Percentiles rank a stretch among this genome's conserved stretches.
These are phyloP conservation scores for Backusella parvicylindrica DNA, from an alignment of 192 early-diverging fungal genomes.

Conservation along the genomic window DNA sequence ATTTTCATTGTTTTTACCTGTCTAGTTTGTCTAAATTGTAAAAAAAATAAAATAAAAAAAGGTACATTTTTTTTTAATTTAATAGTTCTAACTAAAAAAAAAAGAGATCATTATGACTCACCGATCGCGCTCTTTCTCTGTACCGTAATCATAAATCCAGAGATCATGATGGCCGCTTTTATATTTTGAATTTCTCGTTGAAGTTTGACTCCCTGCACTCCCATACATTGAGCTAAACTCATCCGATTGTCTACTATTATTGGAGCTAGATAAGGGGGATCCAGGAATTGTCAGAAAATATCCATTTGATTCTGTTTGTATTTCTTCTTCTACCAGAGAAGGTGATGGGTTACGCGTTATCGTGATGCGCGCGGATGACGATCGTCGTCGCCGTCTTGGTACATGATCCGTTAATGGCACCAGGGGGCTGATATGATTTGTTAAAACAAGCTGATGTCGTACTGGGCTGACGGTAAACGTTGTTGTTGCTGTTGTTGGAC, in stretches of 20 bases:
- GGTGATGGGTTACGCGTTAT: not conserved
- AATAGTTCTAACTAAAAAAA: not conserved
- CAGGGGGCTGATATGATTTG: not conserved
- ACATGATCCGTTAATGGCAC: not conserved
- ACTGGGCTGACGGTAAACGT: conserved; percentile 6
- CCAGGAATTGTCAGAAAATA: not conserved
- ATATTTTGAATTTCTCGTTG: not conserved
- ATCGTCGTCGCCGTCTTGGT: not conserved
- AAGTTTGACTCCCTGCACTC: not conserved
- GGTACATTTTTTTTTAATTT: not conserved
- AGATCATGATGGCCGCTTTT: not conserved
- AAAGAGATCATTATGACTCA: not conserved
- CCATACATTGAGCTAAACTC: not conserved
- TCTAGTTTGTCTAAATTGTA: conserved; percentile 16
- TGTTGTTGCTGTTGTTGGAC: not conserved
- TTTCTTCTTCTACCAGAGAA: not conserved
- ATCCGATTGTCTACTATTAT: not conserved
- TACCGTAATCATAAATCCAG: conserved; percentile 9
- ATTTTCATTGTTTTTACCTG: conserved; percentile 7
- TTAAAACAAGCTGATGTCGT: conserved; percentile 4
- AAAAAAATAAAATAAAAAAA: too few species aligned
- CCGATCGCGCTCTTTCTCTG: conserved; percentile 16
- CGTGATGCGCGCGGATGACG: not conserved
- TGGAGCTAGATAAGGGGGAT: not conserved
- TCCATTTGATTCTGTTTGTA: not conserved